phyloP scores from a whole-genome alignment of 2,329 filamentous ascomycete species.

The Aureobasidium subglaciale region DNA sequence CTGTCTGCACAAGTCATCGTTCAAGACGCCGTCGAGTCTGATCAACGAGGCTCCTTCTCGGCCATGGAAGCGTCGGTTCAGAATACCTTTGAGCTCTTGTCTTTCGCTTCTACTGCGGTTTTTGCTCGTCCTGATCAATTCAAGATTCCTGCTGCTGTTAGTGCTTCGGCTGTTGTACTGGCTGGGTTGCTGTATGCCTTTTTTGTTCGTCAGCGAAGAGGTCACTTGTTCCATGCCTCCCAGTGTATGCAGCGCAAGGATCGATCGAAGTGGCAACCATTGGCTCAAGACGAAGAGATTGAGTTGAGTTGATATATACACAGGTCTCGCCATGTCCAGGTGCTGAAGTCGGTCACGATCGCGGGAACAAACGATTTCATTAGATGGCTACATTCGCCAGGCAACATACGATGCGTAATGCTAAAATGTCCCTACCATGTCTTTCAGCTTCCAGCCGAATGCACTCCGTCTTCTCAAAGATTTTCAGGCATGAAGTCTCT shows the following conservation, averaged over 20 bases:
- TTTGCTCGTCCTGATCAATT: slow-evolving; percentile 60
- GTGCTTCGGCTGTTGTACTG: slow-evolving; percentile 44
- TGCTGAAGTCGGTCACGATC: no score
- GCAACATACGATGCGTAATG: background rate
- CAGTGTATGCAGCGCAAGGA: slow-evolving; percentile 21
- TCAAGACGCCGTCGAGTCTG: slow-evolving; percentile 36
- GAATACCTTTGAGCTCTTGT: slow-evolving; percentile 62
- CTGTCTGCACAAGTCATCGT: slow-evolving; percentile 40
- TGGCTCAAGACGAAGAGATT: background rate
- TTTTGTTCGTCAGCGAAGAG: slow-evolving; percentile 52
- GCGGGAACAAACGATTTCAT: no score
- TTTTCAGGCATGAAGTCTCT: background rate
- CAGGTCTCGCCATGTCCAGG: no score
- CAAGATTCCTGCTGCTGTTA: slow-evolving; percentile 54
- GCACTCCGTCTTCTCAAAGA: background rate
- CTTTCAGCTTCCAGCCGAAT: background rate
- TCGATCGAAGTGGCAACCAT: background rate
- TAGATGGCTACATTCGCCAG: background rate
- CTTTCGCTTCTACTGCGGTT: slow-evolving; percentile 58
- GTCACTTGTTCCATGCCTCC: slow-evolving; percentile 51
- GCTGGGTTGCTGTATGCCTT: slow-evolving; percentile 48
- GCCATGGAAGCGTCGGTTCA: slow-evolving; percentile 61
- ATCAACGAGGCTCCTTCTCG: slow-evolving; percentile 59
- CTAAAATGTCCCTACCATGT: background rate
- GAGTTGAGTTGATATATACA: background rate